Base-by-base conservation (phyloP, 2,329 filamentous ascomycete species). In the Didymellaceae sp. region DNA sequence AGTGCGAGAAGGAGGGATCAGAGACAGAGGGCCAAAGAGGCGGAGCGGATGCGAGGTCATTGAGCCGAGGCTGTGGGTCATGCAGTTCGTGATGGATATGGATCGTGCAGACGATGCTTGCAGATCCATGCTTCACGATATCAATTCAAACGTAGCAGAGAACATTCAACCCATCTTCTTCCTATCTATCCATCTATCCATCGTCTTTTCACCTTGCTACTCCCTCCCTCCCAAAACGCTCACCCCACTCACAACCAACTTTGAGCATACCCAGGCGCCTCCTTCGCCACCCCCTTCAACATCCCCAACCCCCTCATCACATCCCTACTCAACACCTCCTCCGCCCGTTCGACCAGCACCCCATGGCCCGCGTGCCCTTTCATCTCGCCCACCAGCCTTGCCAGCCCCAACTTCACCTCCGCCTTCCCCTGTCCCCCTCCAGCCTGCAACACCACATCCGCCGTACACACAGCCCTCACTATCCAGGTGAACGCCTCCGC, bases 401-500 rank as follows among this genome's bases (percentile, higher is more conserved):
- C 43, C 7, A 52, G 6, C 2, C 10, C 37, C 0, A 46, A 21
- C 17, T 52, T 52, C 1, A 46, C 37, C 1, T 57, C 53, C 4
- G 58, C 48, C 5, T 46, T 50, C 13, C 64, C 40, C 24, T 21
- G n/a, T n/a, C n/a, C 17, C n/a, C 17, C 20, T 41, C 49, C 43
- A 57, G 71, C 69, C 6, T 42, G 34, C 46, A 76, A 44, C 26
- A 79, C 62, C 8, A 75, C 66, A n/a, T 76, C 74, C 7, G 72
- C 66, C 7, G 68, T 71, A 46, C 73, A 74, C 5, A 82, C 48
- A 0, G 81, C 66, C 16, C 73, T 64, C 54, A 80, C 61, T 0
- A 82, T 83, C 32, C 88, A 73, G 2, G 81, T 79, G 68, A 91
- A 93, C 1, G 86, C 82, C 22, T 86, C 82, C 1, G 85, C 80